Percentiles rank a stretch among this genome's conserved stretches.
Evolutionary conservation across 2,329 filamentous ascomycete species (phyloP).

Genomic region (Zasmidium citrigriseum): DNA sequence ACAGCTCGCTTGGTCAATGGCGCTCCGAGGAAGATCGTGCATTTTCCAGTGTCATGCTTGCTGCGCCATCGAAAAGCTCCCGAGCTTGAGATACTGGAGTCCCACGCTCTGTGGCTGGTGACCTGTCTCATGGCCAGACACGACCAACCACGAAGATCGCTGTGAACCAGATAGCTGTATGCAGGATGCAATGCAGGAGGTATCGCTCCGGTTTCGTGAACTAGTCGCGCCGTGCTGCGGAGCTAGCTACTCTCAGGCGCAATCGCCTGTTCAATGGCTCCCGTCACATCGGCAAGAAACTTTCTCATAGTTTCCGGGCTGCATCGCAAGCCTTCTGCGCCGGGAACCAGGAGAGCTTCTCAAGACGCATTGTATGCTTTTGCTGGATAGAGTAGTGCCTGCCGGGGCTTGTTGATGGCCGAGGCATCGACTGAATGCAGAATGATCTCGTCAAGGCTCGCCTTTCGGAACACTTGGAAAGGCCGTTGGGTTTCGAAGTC

Average conservation of each 20-base stretch:
- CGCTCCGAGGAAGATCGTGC: background rate
- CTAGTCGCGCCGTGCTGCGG: background rate
- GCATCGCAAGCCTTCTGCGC: background rate
- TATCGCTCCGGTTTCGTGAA: background rate
- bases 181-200: background rate
- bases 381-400: too few relatives aligned
- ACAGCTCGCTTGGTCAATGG: background rate
- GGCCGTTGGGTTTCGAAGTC: constrained; percentile 72
- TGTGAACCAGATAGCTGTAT: background rate
- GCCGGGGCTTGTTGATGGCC: background rate
- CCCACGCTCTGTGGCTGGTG: background rate
- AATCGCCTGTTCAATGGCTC: background rate
- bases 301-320: background rate
- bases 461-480: constrained; percentile 80
- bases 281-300: background rate
- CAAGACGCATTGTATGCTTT: too few relatives aligned
- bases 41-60: background rate
- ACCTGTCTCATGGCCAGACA: background rate
- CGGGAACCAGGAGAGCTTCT: too few relatives aligned
- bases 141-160: background rate
- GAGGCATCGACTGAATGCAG: background rate
- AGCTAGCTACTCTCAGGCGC: background rate
- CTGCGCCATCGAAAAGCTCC: background rate
- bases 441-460: background rate
- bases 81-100: background rate